Evolutionary conservation across 306 rosid genomes (phyloP).

Genomic region (Oemleria cerasiformis): DNA sequence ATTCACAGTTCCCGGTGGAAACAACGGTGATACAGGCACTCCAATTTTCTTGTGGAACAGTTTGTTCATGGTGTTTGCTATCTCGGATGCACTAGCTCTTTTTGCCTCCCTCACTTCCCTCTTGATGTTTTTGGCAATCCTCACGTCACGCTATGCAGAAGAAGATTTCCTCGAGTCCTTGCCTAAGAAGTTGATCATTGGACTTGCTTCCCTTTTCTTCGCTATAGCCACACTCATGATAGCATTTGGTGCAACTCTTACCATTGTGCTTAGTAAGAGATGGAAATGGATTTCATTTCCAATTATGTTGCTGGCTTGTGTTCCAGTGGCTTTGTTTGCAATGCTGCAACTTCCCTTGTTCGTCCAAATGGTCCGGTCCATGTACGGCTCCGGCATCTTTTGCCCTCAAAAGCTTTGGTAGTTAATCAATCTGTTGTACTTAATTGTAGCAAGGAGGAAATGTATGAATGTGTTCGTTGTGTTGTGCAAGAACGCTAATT

Average conservation of each 20-base stretch:
- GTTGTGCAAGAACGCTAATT: too few relatives aligned
- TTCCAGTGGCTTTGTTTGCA: background rate
- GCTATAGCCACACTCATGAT: background rate
- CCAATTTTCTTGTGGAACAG: slow-evolving; percentile 21
- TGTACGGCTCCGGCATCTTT: background rate
- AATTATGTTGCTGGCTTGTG: background rate
- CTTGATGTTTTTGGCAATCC: background rate
- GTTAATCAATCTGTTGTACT: too few relatives aligned
- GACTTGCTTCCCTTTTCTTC: background rate
- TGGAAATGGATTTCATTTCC: background rate
- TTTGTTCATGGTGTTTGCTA: slow-evolving; percentile 36
- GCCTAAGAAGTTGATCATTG: background rate
- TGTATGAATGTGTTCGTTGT: too few relatives aligned
- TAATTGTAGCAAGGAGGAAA: too few relatives aligned
- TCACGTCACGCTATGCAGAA: background rate
- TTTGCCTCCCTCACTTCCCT: background rate
- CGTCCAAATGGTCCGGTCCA: background rate
- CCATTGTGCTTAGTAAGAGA: background rate
- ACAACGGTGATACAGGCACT: slow-evolving; percentile 29
- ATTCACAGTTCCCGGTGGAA: slow-evolving; percentile 50
- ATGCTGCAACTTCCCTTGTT: background rate
- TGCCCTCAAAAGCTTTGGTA: background rate
- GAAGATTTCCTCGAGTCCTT: background rate
- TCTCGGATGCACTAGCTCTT: background rate
- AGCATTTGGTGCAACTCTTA: background rate